Conservation (phyloP, 2,329 filamentous ascomycete species). For the Biscogniauxia mediterranea region DNA sequence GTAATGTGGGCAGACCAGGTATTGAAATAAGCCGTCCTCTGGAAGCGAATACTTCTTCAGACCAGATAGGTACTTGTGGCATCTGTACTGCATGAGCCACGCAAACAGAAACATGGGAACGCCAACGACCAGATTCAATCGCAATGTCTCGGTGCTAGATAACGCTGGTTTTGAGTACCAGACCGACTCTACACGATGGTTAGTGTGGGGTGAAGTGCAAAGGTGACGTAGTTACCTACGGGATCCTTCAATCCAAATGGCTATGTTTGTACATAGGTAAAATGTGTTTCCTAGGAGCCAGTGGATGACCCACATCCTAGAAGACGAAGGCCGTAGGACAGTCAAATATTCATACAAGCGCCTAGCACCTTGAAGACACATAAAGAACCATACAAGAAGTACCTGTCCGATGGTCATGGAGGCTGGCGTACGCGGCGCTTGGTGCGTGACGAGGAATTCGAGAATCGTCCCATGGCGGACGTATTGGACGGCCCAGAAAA, state of each 20-base stretch:
- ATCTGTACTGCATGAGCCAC: conserved; percentile 71
- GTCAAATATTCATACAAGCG: conserved; percentile 72
- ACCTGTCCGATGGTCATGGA: conserved; percentile 64
- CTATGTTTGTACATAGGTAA: conserved; percentile 70
- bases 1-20: conserved; percentile 84
- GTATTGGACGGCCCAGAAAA: conserved; percentile 72
- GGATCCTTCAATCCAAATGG: conserved; percentile 82
- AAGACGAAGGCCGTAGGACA: conserved; percentile 64
- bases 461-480: conserved; percentile 53
- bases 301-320: conserved; percentile 82
- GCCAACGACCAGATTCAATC: conserved; percentile 52
- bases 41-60: conserved; percentile 84
- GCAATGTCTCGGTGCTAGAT: conserved; percentile 31
- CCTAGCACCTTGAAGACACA: conserved; percentile 72
- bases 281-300: conserved; percentile 77
- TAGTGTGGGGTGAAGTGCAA: conserved; percentile 11
- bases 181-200: conserved; percentile 32
- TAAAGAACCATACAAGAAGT: conserved; percentile 65
- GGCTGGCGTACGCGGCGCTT: conserved; percentile 27
- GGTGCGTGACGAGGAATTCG: conserved; percentile 42
- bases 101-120: conserved; percentile 66
- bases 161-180: conserved; percentile 22
- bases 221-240: conserved; percentile 47
- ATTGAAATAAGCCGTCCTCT: conserved; percentile 66
- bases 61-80: conserved; percentile 66